Conservation (phyloP, 352 stramenopile genomes). For the Globisporangium camurandrum region DNA sequence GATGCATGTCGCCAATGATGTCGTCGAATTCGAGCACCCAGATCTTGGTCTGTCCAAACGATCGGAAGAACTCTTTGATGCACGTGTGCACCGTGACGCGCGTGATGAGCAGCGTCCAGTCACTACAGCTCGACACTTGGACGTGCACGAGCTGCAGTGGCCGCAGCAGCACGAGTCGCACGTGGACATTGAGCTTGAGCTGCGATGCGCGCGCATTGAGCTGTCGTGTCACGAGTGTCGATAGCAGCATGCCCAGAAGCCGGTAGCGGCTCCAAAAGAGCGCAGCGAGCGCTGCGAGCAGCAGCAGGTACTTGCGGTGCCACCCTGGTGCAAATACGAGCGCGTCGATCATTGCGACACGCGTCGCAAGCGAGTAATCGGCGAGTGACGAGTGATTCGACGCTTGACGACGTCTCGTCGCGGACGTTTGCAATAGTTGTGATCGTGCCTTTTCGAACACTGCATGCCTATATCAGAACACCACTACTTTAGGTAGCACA, state of each 20-base stretch:
- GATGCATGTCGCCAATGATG: slow-evolving; percentile 24
- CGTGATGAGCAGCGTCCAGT: slow-evolving; percentile 39
- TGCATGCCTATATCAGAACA: no score
- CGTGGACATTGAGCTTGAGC: slow-evolving; percentile 18
- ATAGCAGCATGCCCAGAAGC: slow-evolving; percentile 41
- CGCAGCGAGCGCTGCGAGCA: slow-evolving; percentile 26
- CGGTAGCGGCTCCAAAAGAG: slow-evolving; percentile 53
- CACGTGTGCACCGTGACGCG: slow-evolving; percentile 38
- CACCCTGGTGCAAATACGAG: slow-evolving; percentile 25
- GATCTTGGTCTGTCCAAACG: slow-evolving; percentile 69
- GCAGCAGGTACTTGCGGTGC: slow-evolving; percentile 59
- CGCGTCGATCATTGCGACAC: slow-evolving; percentile 2
- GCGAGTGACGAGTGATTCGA: no score
- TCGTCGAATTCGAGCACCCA: slow-evolving; percentile 47
- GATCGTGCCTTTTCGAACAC: no score
- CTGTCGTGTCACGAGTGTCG: slow-evolving; percentile 27
- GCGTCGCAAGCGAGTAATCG: no score
- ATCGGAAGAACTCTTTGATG: slow-evolving; percentile 61
- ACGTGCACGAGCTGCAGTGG: slow-evolving; percentile 42
- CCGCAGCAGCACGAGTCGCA: slow-evolving; percentile 36
- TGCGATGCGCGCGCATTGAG: slow-evolving; percentile 19
- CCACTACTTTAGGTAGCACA: no score
- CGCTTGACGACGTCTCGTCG: no score
- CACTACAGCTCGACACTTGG: slow-evolving; percentile 19
- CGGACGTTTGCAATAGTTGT: no score